Conservation (phyloP, 257 asterid genomes). For the Schizonepeta tenuifolia region DNA sequence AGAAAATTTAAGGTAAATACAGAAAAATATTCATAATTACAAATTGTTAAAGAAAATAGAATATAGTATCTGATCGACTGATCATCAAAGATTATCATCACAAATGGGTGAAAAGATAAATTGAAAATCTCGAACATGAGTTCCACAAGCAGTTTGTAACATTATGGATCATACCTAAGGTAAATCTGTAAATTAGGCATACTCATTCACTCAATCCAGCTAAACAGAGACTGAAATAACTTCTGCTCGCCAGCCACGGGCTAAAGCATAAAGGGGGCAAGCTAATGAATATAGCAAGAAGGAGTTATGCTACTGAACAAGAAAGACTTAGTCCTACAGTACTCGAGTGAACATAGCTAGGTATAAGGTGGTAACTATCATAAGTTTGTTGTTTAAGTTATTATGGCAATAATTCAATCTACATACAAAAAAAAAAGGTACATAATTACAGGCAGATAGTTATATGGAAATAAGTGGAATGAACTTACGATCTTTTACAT, state of each 20-base stretch:
- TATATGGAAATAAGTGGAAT: background rate
- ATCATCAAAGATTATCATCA: background rate
- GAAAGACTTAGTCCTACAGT: background rate
- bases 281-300: background rate
- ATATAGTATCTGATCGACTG: background rate
- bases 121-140: background rate
- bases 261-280: background rate
- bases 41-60: background rate
- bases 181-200: background rate
- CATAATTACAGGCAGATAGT: too few species aligned
- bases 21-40: too few species aligned
- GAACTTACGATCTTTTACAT: constrained; percentile 86
- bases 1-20: too few species aligned
- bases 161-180: background rate
- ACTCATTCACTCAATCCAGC: background rate
- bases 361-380: constrained; percentile 3
- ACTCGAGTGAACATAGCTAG: background rate
- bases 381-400: background rate
- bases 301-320: background rate
- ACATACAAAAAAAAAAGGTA: background rate
- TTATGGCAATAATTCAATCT: background rate
- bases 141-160: background rate
- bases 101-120: background rate
- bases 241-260: constrained; percentile 3
- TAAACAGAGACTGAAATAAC: background rate